Conservation (phyloP, 2,329 filamentous ascomycete species). For the Fusarium sulawesiense region DNA sequence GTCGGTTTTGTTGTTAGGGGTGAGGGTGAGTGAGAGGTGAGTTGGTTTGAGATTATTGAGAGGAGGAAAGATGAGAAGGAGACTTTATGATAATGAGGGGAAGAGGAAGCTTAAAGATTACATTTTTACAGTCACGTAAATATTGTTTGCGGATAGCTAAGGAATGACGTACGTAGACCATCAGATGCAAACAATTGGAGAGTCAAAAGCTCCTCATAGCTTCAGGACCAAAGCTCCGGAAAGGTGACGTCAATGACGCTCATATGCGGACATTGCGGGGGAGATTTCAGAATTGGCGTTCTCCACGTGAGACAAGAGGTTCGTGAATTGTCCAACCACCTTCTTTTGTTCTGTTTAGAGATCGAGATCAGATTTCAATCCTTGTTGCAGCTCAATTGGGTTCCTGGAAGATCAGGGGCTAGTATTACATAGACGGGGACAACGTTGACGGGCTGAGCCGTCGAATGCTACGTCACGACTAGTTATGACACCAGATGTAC, state of each 20-base stretch:
- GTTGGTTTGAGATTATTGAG: neutral
- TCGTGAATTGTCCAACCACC: conserved; percentile 27
- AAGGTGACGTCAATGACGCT: conserved; percentile 45
- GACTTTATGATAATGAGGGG: neutral
- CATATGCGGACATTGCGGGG: conserved; percentile 38
- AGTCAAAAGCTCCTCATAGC: conserved; percentile 6
- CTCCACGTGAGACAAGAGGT: conserved; percentile 6
- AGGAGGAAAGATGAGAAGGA: neutral
- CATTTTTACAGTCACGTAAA: conserved; percentile 19
- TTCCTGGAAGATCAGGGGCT: conserved; percentile 28
- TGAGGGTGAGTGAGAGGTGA: neutral
- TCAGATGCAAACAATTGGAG: conserved; percentile 38
- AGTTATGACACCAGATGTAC: neutral
- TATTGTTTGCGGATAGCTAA: conserved; percentile 5
- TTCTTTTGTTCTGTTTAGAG: neutral
- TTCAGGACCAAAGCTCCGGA: conserved; percentile 35
- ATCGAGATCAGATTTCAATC: conserved; percentile 19
- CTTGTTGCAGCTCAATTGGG: neutral
- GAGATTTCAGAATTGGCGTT: conserved; percentile 9
- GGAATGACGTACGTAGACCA: conserved; percentile 36
- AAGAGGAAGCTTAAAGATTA: neutral
- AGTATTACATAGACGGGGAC: neutral
- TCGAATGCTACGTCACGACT: conserved; percentile 28
- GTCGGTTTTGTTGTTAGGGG: neutral
- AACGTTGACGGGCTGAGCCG: conserved; percentile 21